Base-by-base conservation (phyloP, 768 basidiomycete species). In the Tylopilus sp. region DNA sequence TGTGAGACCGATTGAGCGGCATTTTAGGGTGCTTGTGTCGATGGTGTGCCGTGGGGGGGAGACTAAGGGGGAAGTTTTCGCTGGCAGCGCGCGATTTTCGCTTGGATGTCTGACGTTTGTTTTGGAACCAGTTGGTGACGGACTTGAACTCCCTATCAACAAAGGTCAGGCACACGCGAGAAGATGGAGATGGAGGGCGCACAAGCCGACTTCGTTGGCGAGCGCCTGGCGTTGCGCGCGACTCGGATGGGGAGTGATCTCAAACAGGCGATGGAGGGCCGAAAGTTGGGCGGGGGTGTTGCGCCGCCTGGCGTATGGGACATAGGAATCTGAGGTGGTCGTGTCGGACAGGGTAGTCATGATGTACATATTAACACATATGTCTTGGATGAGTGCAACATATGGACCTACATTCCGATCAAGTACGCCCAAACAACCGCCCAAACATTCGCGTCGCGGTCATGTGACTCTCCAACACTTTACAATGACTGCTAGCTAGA, bases 121-220 rank as follows among this genome's bases (percentile, higher is more conserved):
- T 89, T 67, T 90, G 88, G 64, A 88, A 88, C 88, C 88, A 90
- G 44, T 88, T 85, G 11, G 85, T 85, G 47, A 85, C 82, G 1
- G 82, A 83, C 58, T 82, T 83, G 25, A 78, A 73, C 63, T 84
- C 82, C 83, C 83, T 85, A 18, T 38, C 33, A 15, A 21, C 15
- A 20, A 7, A 31, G 18, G 52, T 68, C 42, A 59, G 53, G 11
- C 36, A 10, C 36, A 38, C 15, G 28, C 23, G 4, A 11, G 18
- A 21, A 15, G 17, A 3, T 7, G n/a, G 40, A 6, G 22, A 4
- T 21, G 15, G 25, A 35, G 4, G 36, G 61, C 60, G 2, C 42
- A 76, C 76, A 78, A 66, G 56, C 64, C 69, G 30, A 71, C 63
- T 43, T 77, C 69, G 10, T 53, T 57, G 11, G 76, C 72, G 36